phyloP scores from a whole-genome alignment of 2,329 filamentous ascomycete species.

The Fusarium brevicatenulatum region DNA sequence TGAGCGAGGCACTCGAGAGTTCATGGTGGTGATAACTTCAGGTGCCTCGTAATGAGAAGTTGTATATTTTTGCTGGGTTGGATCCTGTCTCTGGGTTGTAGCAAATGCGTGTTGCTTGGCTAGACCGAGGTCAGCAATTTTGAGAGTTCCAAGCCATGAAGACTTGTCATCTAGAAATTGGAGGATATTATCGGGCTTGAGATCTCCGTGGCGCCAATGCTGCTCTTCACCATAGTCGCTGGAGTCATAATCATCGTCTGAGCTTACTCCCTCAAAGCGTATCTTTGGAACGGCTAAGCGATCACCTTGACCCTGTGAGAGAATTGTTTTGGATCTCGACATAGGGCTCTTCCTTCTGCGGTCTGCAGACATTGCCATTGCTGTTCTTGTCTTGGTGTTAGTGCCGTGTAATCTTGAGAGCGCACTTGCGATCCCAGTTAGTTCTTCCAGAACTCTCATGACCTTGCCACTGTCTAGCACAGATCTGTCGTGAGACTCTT shows the following conservation, averaged over 20 bases:
- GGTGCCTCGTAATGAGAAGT: slow-evolving; percentile 31
- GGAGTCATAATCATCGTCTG: not conserved
- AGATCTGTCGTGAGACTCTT: not conserved
- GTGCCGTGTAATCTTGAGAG: slow-evolving; percentile 16
- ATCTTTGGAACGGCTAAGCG: not conserved
- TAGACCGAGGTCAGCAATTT: slow-evolving; percentile 24
- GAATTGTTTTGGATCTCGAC: not conserved
- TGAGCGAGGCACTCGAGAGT: slow-evolving; percentile 16
- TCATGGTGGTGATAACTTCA: slow-evolving; percentile 7
- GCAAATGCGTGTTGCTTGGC: slow-evolving; percentile 25
- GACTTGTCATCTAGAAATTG: not conserved
- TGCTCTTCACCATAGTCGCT: not conserved
- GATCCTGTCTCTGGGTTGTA: not conserved
- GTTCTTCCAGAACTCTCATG: slow-evolving; percentile 13
- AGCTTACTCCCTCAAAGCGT: not conserved
- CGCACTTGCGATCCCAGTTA: slow-evolving; percentile 16
- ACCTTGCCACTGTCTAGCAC: not conserved
- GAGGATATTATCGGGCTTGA: slow-evolving; percentile 33
- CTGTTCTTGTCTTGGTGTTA: not conserved
- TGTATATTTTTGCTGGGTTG: slow-evolving; percentile 14
- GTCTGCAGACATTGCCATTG: not conserved
- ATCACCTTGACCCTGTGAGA: not conserved
- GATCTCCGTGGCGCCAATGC: slow-evolving; percentile 27
- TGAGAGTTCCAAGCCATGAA: slow-evolving; percentile 18
- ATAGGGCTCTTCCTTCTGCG: not conserved